phyloP scores from a whole-genome alignment of 495 filamentous ascomycete species.

The Penicillium antarcticum region DNA sequence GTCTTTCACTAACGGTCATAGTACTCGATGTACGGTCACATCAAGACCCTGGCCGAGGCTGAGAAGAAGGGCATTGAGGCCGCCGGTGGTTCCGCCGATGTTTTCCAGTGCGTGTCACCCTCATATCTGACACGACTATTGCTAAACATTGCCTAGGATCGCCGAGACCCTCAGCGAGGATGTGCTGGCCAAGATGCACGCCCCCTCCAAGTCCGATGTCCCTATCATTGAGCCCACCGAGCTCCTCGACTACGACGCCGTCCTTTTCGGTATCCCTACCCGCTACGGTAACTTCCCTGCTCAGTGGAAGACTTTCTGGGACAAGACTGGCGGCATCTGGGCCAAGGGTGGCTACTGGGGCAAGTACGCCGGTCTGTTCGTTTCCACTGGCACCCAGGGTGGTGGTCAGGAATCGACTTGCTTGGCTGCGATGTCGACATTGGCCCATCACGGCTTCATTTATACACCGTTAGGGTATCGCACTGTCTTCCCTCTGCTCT shows the following conservation, averaged over 20 bases:
- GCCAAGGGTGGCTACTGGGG: conserved; percentile 70
- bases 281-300: conserved; percentile 97
- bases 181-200: conserved; percentile 84
- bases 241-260: conserved; percentile 79
- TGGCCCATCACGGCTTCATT: conserved; percentile 92
- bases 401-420: conserved; percentile 93
- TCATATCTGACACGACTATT: background rate
- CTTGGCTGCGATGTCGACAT: conserved; percentile 77
- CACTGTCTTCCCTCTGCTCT: conserved; percentile 65
- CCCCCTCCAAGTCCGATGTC: conserved; percentile 70
- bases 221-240: conserved; percentile 62
- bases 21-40: conserved; percentile 98
- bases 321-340: conserved; percentile 76
- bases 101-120: conserved; percentile 67
- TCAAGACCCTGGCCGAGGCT: conserved; percentile 77
- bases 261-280: conserved; percentile 97
- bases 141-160: conserved; percentile 48
- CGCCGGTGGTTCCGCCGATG: conserved; percentile 73
- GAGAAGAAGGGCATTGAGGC: conserved; percentile 88
- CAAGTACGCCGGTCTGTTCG: conserved; percentile 91
- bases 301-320: conserved; percentile 93
- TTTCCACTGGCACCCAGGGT: conserved; percentile 76
- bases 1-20: conserved; percentile 26
- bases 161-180: conserved; percentile 83
- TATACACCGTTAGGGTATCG: conserved; percentile 94